These are phyloP conservation scores for Aspergillus aculeatus DNA, from an alignment of 2,329 filamentous ascomycete genomes.

Conservation along the genomic window DNA sequence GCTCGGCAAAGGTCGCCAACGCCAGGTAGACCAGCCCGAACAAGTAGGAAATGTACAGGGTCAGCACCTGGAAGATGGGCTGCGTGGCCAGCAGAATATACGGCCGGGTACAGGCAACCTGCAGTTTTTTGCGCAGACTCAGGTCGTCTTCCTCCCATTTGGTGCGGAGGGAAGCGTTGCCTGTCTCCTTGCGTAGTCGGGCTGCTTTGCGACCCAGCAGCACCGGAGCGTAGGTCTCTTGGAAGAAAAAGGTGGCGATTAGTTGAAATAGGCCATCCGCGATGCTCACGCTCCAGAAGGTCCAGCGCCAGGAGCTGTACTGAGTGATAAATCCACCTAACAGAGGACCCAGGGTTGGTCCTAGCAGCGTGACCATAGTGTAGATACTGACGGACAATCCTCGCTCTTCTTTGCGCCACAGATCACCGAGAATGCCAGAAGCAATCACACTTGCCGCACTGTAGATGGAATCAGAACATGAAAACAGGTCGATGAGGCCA, in stretches of 20 bases:
- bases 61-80: slow-evolving; percentile 57
- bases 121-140: too few relatives aligned
- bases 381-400: slow-evolving; percentile 64
- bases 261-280: slow-evolving; percentile 60
- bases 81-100: slow-evolving; percentile 57
- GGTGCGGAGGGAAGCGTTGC: neutral
- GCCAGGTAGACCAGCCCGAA: slow-evolving; percentile 64
- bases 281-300: slow-evolving; percentile 67
- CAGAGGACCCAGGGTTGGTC: slow-evolving; percentile 65
- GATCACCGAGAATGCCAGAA: slow-evolving; percentile 51
- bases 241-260: slow-evolving; percentile 60
- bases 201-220: neutral
- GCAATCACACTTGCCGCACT: neutral
- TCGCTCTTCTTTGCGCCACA: slow-evolving; percentile 60
- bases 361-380: slow-evolving; percentile 62
- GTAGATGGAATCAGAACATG: too few relatives aligned
- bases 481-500: slow-evolving; percentile 8
- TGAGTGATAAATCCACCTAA: slow-evolving; percentile 64
- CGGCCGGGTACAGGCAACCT: slow-evolving; percentile 40
- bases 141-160: too few relatives aligned
- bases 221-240: slow-evolving; percentile 65
- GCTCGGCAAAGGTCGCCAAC: slow-evolving; percentile 58
- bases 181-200: neutral
- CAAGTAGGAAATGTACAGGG: slow-evolving; percentile 55
- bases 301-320: slow-evolving; percentile 68